Evolutionary conservation across 305 asterid species (phyloP), one percentile per base, ranked within the genome.

Genomic region (Lippia alba): DNA sequence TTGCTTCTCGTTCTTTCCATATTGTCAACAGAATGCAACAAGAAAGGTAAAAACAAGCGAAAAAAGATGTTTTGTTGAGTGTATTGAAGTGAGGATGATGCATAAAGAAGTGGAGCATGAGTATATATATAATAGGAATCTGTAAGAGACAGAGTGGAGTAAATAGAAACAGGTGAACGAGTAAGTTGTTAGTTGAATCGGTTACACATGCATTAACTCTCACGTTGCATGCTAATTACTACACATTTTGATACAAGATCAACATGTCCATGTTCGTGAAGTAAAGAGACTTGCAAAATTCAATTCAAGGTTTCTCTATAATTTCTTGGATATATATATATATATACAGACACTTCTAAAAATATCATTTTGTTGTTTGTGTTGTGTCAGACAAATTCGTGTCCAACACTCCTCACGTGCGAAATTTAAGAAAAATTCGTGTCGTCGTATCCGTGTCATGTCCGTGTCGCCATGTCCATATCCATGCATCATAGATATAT

Each of bases 111-210:
- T 12, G 8, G 79, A 15, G 75, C 71, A 36, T 36, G 41, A 36
- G 41, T 36, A 60, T 88, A 79, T 81, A 81, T 88, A 80, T 81
- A 81, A 78, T 5, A 36, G 76, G 87, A 72, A 36, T n/a, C 6
- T 44, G 49, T 44, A 2, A 11, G 30, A 4, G 5, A 56, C 56
- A 57, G 74, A 61, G 32, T 24, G 83, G 74, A 81, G 81, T 85
- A 79, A 77, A 82, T 84, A 81, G 53, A 67, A 80, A 67, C 84
- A 75, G 87, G 78, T 83, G 78, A 73, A 51, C 48, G n/a, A 63
- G 86, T 74, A 51, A 61, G 86, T 71, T 81, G 90, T 84, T 84
- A 72, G 96, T 81, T 87, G 95, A 20, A 59, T 56, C 71, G 67
- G 69, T 75, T 76, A 82, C 85, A 74, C 83, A 63, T 33, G 90